Evolutionary conservation across 1,284 basidiomycete genomes (phyloP).

Genomic region (Ganoderma lingzhi): DNA sequence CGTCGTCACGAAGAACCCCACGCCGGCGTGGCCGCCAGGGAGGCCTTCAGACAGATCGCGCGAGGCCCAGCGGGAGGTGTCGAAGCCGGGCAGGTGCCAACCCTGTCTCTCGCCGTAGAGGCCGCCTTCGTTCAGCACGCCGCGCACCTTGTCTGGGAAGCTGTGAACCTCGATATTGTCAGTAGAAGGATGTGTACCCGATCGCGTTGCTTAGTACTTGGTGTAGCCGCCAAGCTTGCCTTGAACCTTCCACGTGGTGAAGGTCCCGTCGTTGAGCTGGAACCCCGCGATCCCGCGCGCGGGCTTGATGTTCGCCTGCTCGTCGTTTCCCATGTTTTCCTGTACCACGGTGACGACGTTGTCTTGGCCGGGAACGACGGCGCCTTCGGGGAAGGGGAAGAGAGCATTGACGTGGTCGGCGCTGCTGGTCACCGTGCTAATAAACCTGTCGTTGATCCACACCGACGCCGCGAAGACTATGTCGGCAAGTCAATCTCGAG

Average conservation of each 20-base stretch:
- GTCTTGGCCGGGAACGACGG: conserved; percentile 58
- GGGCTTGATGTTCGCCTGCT: conserved; percentile 63
- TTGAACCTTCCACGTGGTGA: conserved; percentile 81
- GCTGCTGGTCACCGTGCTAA: conserved; percentile 73
- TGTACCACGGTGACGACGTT: conserved; percentile 82
- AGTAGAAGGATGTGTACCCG: conserved; percentile 22
- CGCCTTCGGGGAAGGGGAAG: conserved; percentile 68
- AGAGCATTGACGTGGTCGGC: conserved; percentile 69
- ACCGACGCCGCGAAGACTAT: conserved; percentile 80
- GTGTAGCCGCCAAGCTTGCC: conserved; percentile 83
- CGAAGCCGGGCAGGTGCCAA: conserved; percentile 84
- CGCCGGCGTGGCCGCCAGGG: conserved; percentile 63
- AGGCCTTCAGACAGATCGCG: conserved; percentile 67
- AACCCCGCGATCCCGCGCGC: conserved; percentile 83
- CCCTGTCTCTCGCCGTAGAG: conserved; percentile 80
- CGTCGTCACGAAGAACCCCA: conserved; percentile 83
- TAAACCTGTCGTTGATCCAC: conserved; percentile 79
- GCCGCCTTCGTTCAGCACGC: conserved; percentile 83
- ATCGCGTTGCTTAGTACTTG: conserved; percentile 46
- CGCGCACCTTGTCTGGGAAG: conserved; percentile 76
- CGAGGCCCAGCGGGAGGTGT: conserved; percentile 59
- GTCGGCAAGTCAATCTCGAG: background rate
- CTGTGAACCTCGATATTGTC: conserved; percentile 39
- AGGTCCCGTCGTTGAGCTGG: conserved; percentile 64
- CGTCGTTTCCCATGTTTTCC: conserved; percentile 84